Evolutionary conservation across 352 stramenopile genomes (phyloP), one percentile per base, ranked within the genome.

Genomic region (Albugo candida): DNA sequence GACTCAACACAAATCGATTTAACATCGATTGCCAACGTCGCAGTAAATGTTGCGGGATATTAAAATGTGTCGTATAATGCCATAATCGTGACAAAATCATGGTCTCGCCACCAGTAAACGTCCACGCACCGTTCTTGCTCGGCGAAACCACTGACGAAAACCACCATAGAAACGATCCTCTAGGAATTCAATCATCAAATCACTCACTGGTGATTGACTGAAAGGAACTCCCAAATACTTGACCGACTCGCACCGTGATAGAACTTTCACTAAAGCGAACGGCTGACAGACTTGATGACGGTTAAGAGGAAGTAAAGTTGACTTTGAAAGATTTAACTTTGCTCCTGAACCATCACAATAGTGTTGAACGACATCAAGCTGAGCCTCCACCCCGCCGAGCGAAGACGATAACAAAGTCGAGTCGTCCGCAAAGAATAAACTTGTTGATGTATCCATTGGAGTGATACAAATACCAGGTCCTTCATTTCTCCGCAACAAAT

Each of bases 401-500:
- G 45, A 53, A 19, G 34, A 39, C 11, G 34, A 41, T 13, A 56
- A 40, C 13, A 56, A 10, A 2, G 45, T 56, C 34, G 51, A 53
- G 37, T 56, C 51, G 14, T 56, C 51, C 13, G 51, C 51, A 31
- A 53, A 56, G 43, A n/a, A n/a, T n/a, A n/a, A 56, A 56, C 10
- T 43, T 3, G 38, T 43, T 10, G 20, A 3, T 19, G 38, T 43
- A 24, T 43, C 17, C 3, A 3, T 10, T 43, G 38, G 17, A 43
- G 17, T 43, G 17, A 43, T 19, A 43, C 38, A 43, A 10, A 43
- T 8, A 24, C 38, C 38, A 10, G n/a, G n/a, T n/a, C n/a, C n/a
- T n/a, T 42, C 36, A 6, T 51, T 44, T n/a, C 16, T 14, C 10
- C 50, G 41, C 11, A 55, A 41, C 41, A 55, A 46, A 3, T 41